Evolutionary conservation across 768 basidiomycete genomes (phyloP).

Genomic region (Pholiota molesta): DNA sequence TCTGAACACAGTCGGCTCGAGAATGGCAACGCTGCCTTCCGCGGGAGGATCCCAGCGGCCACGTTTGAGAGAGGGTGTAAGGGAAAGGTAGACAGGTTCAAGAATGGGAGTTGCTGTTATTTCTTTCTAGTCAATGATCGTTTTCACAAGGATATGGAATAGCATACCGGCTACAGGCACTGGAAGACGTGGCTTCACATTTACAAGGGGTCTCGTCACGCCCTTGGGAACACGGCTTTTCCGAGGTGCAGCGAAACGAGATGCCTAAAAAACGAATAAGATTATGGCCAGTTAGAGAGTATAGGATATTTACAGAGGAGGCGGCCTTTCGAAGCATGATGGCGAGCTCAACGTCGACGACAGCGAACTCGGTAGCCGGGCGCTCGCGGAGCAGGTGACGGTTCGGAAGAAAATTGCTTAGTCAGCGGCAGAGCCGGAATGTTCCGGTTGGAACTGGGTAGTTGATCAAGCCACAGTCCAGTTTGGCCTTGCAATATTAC

Average conservation of each 20-base stretch:
- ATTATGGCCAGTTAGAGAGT: background rate
- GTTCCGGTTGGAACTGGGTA: slow-evolving; percentile 37
- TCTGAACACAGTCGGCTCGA: slow-evolving; percentile 83
- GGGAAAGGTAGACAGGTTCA: slow-evolving; percentile 59
- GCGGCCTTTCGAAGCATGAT: slow-evolving; percentile 26
- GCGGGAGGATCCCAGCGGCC: slow-evolving; percentile 40
- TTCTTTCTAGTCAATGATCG: background rate
- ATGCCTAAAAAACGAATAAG: slow-evolving; percentile 14
- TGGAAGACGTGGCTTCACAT: slow-evolving; percentile 21
- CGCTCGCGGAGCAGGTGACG: slow-evolving; percentile 18
- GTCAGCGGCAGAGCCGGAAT: slow-evolving; percentile 33
- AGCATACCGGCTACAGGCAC: slow-evolving; percentile 24
- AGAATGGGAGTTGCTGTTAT: slow-evolving; percentile 21
- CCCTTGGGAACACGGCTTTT: slow-evolving; percentile 16
- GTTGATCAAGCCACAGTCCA: slow-evolving; percentile 44
- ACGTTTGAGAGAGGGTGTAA: slow-evolving; percentile 60
- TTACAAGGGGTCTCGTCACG: slow-evolving; percentile 23
- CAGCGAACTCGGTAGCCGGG: slow-evolving; percentile 14
- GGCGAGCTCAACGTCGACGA: slow-evolving; percentile 14
- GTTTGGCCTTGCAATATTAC: slow-evolving; percentile 31
- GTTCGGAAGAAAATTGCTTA: slow-evolving; percentile 30
- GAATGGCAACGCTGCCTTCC: slow-evolving; percentile 55
- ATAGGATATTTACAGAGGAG: slow-evolving; percentile 20
- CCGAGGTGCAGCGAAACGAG: slow-evolving; percentile 16
- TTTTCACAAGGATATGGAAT: background rate